Base-by-base conservation (phyloP, 1,284 basidiomycete genomes). In the Sporisorium iseilematis-ciliati region DNA sequence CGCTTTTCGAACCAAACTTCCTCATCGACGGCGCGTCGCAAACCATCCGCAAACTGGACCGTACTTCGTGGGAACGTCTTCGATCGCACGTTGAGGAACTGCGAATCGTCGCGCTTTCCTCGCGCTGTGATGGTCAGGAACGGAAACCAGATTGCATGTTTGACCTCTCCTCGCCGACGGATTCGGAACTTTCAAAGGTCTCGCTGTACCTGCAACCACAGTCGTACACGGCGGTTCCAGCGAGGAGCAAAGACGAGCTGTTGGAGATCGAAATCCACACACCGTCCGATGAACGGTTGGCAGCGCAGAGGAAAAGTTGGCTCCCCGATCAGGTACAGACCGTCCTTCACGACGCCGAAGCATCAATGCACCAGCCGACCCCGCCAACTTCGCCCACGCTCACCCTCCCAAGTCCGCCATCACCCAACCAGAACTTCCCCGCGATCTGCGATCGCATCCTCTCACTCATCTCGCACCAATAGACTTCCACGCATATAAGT, bases 1-100 rank as follows among this genome's bases (percentile, higher is more conserved):
- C 76, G 23, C 65, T 78, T 4, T 71, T 78, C 40, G 76, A 78
- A 33, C 76, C 76, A 25, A 70, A 72, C 58, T 75, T 75, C n/a
- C 56, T 75, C 14, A 57, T 78, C 51, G 62, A 73, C 38, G 65
- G 60, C 1, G 20, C 25, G 4, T 46, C 56, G 18, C 6, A 8
- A 0, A 55, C 31, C 20, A 40, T 75, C 21, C 57, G 52, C 7
- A 57, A 63, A 21, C 67, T 78, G 20, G 75, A 75, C 41, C 64
- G 75, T 3, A n/a, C 62, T 0, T 42, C 67, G 1, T 78, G 75
- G 75, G 75, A 78, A 18, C 49, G 58, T n/a, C 49, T 75, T 0
- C 60, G 75, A 4, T 69, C 71, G 26, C 57, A 65, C 33, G 75
- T 78, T 20, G 75, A 78, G 38, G 75, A 71, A 0, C 63, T 78